These are phyloP conservation scores for Dictyophora rubrovolvata DNA, from an alignment of 768 basidiomycete genomes.

Conservation along the genomic window DNA sequence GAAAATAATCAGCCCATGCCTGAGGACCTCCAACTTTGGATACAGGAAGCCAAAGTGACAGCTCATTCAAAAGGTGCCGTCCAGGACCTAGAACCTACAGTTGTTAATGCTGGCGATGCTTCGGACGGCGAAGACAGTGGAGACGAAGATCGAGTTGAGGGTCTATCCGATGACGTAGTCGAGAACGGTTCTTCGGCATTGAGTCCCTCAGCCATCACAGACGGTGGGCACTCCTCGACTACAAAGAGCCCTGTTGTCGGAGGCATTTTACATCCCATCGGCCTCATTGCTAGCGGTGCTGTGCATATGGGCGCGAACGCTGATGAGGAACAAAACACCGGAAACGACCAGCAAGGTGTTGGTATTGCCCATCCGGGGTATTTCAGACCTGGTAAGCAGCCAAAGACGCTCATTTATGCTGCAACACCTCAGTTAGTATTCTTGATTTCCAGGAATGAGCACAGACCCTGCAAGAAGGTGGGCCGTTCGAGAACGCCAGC, in stretches of 20 bases:
- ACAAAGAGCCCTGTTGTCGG: conserved; percentile 15
- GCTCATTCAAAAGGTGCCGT: conserved; percentile 1
- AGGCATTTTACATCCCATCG: conserved; percentile 8
- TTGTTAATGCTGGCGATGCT: conserved; percentile 1
- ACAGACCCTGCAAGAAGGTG: conserved; percentile 25
- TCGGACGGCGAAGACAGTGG: conserved; percentile 27
- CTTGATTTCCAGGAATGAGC: conserved; percentile 15
- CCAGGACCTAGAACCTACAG: conserved; percentile 6
- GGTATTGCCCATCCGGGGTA: conserved; percentile 62
- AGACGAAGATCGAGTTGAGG: conserved; percentile 29
- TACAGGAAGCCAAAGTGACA: conserved; percentile 53
- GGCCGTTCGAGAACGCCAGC: conserved; percentile 33
- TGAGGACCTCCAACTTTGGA: conserved; percentile 52
- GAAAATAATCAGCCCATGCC: conserved; percentile 31
- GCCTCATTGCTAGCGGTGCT: conserved; percentile 15
- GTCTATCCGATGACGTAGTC: conserved; percentile 17
- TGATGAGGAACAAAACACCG: conserved; percentile 18
- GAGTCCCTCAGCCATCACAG: conserved; percentile 7
- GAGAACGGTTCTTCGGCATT: conserved; percentile 1
- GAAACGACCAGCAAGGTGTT: conserved; percentile 38
- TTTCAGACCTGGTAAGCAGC: conserved; percentile 49
- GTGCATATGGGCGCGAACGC: conserved; percentile 23
- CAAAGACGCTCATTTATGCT: conserved; percentile 1
- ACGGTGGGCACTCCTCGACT: conserved; percentile 25
- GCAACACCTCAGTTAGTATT: conserved; percentile 26